phyloP scores from a whole-genome alignment of 2,329 filamentous ascomycete genomes.

The Aspergillus hiratsukae region DNA sequence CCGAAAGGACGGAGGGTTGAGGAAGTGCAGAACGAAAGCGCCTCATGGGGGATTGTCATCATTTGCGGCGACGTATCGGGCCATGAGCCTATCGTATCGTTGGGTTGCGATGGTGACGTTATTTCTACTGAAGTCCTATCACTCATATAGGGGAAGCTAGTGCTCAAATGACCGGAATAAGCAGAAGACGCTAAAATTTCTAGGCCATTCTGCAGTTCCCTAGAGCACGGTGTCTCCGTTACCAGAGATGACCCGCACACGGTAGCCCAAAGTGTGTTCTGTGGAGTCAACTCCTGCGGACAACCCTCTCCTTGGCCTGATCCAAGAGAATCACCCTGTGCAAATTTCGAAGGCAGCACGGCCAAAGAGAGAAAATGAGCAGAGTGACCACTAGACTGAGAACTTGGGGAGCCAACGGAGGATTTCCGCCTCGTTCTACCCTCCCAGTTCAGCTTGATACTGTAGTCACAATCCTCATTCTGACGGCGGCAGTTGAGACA shows the following conservation, averaged over 20 bases:
- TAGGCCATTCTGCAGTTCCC: conserved; percentile 19
- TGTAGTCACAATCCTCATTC: conserved; percentile 73
- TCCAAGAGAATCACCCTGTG: conserved; percentile 2
- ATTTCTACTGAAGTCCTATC: conserved; percentile 19
- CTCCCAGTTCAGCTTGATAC: conserved; percentile 75
- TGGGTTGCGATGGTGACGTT: conserved; percentile 13
- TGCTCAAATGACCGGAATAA: conserved; percentile 15
- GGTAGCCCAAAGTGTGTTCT: conserved; percentile 13
- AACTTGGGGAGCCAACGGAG: conserved; percentile 35
- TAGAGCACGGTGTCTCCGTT: conserved; percentile 16
- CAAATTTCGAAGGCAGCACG: conserved; percentile 8
- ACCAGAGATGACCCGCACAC: conserved; percentile 8
- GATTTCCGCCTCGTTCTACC: conserved; percentile 60
- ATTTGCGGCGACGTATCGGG: conserved; percentile 15
- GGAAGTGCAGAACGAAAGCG: conserved; percentile 16
- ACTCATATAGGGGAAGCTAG: conserved; percentile 12
- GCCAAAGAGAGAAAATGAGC: conserved; percentile 12
- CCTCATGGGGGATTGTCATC: conserved; percentile 10
- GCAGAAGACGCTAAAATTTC: conserved; percentile 9
- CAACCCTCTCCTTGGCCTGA: conserved; percentile 3
- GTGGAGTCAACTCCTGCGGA: conserved; percentile 4
- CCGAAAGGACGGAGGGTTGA: conserved; percentile 15
- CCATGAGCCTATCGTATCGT: conserved; percentile 18
- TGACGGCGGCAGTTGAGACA: conserved; percentile 70
- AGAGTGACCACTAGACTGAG: conserved; percentile 23